phyloP scores from a whole-genome alignment of 495 filamentous ascomycete species.

The Aspergillus haitiensis region DNA sequence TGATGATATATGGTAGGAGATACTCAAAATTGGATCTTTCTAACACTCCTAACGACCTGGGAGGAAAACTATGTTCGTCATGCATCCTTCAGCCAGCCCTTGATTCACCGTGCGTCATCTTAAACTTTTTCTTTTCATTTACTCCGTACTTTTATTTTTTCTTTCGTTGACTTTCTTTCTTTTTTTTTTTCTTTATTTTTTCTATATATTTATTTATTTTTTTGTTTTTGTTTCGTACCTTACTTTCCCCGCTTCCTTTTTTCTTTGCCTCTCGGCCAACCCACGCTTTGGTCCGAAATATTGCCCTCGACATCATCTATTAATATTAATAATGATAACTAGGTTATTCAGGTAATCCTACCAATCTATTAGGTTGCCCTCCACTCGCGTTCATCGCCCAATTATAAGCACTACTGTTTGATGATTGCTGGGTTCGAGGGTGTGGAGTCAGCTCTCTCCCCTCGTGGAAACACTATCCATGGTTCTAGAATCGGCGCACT shows the following conservation, averaged over 20 bases:
- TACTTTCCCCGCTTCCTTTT: neutral
- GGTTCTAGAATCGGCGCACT: conserved; percentile 19
- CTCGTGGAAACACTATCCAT: conserved; percentile 29
- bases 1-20: too few species aligned
- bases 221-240: neutral
- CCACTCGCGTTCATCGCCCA: neutral
- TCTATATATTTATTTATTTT: too few species aligned
- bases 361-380: neutral
- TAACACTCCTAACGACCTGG: neutral
- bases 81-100: conserved; percentile 4
- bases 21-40: too few species aligned
- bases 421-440: neutral
- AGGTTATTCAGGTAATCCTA: too few species aligned
- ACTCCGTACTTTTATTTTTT: neutral
- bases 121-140: neutral
- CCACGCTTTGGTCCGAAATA: neutral
- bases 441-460: conserved; percentile 24
- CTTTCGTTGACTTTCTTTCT: conserved; percentile 2
- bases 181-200: neutral
- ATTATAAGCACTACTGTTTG: neutral
- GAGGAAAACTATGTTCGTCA: neutral
- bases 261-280: neutral
- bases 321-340: neutral
- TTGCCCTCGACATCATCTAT: neutral
- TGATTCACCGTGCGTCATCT: neutral